These are phyloP conservation scores for Acacia acuminata DNA, from an alignment of 306 rosid species.

Conservation along the genomic window DNA sequence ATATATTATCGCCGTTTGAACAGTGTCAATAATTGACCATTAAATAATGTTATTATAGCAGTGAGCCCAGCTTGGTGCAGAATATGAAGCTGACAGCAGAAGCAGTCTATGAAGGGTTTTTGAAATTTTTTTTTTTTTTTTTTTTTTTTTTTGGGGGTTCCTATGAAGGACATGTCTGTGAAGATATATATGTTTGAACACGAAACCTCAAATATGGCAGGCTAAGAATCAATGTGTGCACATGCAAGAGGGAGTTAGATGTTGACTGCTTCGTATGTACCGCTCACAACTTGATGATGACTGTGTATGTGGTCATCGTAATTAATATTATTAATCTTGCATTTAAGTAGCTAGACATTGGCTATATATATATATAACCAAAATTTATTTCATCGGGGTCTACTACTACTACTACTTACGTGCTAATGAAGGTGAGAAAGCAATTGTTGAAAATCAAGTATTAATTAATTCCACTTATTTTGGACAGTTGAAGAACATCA, in stretches of 20 bases:
- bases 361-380: not conserved
- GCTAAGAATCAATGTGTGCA: slow-evolving; percentile 33
- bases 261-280: not conserved
- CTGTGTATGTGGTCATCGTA: not conserved
- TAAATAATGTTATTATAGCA: not conserved
- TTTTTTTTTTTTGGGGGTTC: too few relatives aligned
- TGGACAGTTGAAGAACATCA: not conserved
- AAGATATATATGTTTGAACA: too few relatives aligned
- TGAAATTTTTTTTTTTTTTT: too few relatives aligned
- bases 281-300: not conserved
- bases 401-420: not conserved
- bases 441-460: not conserved
- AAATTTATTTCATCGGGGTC: slow-evolving; percentile 6
- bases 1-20: not conserved
- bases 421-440: not conserved
- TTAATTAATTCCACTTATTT: not conserved
- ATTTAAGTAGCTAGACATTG: not conserved
- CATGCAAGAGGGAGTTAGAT: not conserved
- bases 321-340: not conserved
- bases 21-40: not conserved
- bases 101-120: not conserved
- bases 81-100: not conserved
- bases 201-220: not conserved
- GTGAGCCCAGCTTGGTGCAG: not conserved
- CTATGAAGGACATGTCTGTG: too few relatives aligned